phyloP scores from a whole-genome alignment of 1,284 basidiomycete genomes.

The Tilletia horrida region DNA sequence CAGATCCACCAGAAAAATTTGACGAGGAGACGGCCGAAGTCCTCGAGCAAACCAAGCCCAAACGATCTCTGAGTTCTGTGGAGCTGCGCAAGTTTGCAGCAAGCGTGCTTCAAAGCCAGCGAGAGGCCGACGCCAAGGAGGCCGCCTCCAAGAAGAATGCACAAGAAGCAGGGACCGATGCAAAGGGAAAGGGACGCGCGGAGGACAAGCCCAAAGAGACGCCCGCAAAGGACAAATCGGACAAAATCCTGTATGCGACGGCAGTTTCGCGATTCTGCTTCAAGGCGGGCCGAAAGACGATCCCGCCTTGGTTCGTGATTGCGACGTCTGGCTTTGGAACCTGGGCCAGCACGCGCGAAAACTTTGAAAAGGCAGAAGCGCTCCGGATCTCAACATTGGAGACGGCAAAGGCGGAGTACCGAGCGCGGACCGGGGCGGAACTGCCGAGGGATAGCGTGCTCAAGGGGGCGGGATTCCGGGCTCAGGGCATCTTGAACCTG shows the following conservation, averaged over 20 bases:
- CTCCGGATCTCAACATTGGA: conserved; percentile 23
- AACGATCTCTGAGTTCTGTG: background rate
- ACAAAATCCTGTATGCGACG: conserved; percentile 35
- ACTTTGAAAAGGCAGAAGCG: conserved; percentile 41
- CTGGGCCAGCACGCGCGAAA: conserved; percentile 26
- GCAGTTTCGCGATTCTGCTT: conserved; percentile 39
- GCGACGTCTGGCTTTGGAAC: conserved; percentile 42
- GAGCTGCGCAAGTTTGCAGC: conserved; percentile 13
- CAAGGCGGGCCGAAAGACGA: conserved; percentile 38
- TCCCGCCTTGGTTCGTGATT: conserved; percentile 44
- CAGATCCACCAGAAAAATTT: background rate
- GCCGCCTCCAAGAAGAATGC: background rate
- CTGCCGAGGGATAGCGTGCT: conserved; percentile 1
- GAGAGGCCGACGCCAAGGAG: conserved; percentile 12
- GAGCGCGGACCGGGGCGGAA: background rate
- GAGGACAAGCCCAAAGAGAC: conserved; percentile 6
- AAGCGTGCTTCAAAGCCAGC: conserved; percentile 8
- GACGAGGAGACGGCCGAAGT: conserved; percentile 9
- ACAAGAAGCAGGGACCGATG: background rate
- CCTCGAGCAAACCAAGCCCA: conserved; percentile 15
- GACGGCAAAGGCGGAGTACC: background rate
- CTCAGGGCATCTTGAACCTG: conserved; percentile 25
- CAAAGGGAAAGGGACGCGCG: background rate
- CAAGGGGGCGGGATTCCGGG: conserved; percentile 15
- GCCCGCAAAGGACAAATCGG: background rate